phyloP scores from a whole-genome alignment of 1,284 basidiomycete species.

The Ceratobasidium sp. region DNA sequence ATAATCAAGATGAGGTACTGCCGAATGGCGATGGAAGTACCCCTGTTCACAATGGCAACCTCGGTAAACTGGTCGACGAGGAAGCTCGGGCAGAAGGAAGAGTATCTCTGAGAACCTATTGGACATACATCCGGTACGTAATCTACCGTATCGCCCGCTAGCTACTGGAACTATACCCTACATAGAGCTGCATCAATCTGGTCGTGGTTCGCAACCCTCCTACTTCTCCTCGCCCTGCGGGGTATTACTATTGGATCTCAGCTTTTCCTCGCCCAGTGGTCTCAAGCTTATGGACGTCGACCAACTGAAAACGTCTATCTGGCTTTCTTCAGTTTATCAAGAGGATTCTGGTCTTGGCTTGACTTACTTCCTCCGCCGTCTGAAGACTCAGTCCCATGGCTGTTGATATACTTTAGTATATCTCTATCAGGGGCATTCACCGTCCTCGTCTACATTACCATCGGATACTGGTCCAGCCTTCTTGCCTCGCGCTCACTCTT shows the following conservation, averaged over 20 bases:
- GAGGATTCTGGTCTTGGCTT: slow-evolving; percentile 57
- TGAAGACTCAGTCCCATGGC: slow-evolving; percentile 71
- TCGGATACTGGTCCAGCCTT: slow-evolving; percentile 76
- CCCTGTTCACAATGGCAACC: slow-evolving; percentile 40
- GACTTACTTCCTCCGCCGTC: slow-evolving; percentile 68
- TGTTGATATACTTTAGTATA: slow-evolving; percentile 73
- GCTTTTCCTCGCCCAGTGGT: slow-evolving; percentile 75
- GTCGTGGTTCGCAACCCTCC: slow-evolving; percentile 66
- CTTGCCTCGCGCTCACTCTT: slow-evolving; percentile 73
- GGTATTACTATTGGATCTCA: slow-evolving; percentile 65
- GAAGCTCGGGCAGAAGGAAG: slow-evolving; percentile 75
- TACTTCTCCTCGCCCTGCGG: slow-evolving; percentile 68
- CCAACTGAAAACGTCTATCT: slow-evolving; percentile 51
- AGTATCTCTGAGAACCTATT: slow-evolving; percentile 67
- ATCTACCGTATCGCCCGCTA: background rate
- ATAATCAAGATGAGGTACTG: slow-evolving; percentile 44
- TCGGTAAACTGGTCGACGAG: slow-evolving; percentile 71
- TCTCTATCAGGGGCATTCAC: slow-evolving; percentile 68
- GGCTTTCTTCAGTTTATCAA: slow-evolving; percentile 53
- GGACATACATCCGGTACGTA: slow-evolving; percentile 63
- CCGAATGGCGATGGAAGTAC: slow-evolving; percentile 26
- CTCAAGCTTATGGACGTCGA: slow-evolving; percentile 66
- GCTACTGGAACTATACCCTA: slow-evolving; percentile 11
- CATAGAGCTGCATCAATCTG: slow-evolving; percentile 63
- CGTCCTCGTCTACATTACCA: slow-evolving; percentile 66